A percentile compares a stretch with the other conserved stretches of the same genome.
Conservation (phyloP, 345 rosid species). For the Draba incana region DNA sequence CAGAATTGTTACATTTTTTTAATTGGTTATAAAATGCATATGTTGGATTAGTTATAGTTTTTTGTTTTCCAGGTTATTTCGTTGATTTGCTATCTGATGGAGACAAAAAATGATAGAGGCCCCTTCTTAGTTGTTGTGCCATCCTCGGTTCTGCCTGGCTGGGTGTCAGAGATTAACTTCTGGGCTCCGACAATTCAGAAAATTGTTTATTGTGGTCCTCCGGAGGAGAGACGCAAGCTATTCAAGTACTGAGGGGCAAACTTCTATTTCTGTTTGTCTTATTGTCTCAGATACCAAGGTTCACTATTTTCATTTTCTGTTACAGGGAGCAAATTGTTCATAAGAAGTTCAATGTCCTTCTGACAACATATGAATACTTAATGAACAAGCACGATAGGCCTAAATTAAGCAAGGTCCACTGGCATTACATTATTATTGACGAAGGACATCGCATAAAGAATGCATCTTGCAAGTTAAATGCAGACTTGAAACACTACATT, state of each 20-base stretch:
- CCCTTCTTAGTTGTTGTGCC: slow-evolving; percentile 95
- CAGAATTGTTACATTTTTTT: slow-evolving; percentile 4
- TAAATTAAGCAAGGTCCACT: slow-evolving; percentile 79
- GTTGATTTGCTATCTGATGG: slow-evolving; percentile 89
- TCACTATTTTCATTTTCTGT: slow-evolving; percentile 29
- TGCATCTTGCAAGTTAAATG: slow-evolving; percentile 97
- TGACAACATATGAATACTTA: slow-evolving; percentile 92
- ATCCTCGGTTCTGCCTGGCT: slow-evolving; percentile 88
- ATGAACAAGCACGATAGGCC: slow-evolving; percentile 99
- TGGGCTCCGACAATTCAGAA: slow-evolving; percentile 81
- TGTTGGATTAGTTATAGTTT: neutral
- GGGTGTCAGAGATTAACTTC: slow-evolving; percentile 81
- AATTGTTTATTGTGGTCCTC: slow-evolving; percentile 86
- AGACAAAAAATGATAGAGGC: slow-evolving; percentile 85
- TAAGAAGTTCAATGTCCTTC: slow-evolving; percentile 83
- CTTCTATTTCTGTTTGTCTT: slow-evolving; percentile 19
- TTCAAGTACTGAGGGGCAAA: slow-evolving; percentile 60
- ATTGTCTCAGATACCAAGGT: slow-evolving; percentile 21
- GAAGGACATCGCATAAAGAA: slow-evolving; percentile 97
- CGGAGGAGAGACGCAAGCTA: slow-evolving; percentile 86
- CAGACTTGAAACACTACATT: slow-evolving; percentile 86
- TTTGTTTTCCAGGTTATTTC: slow-evolving; percentile 61
- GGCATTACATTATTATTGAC: slow-evolving; percentile 94
- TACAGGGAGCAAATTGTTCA: slow-evolving; percentile 88
- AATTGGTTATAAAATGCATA: slow-evolving; percentile 11